A percentile compares a stretch with the other conserved stretches of the same genome.
These are phyloP conservation scores for Sedum album DNA, from an alignment of 164 flowering plant species.

Conservation along the genomic window DNA sequence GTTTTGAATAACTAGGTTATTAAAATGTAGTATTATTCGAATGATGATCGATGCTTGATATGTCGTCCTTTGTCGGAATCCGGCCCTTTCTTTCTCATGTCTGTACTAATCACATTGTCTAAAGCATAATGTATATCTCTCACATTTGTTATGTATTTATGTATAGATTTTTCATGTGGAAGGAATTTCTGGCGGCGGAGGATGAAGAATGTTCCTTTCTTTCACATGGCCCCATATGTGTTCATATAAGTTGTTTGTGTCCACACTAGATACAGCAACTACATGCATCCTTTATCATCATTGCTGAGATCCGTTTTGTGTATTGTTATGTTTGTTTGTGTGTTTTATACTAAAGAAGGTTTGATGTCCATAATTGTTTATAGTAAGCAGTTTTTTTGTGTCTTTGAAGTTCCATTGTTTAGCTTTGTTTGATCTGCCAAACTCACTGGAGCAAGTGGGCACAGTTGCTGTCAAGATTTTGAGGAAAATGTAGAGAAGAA, in stretches of 20 bases:
- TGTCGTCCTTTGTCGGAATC: conserved; percentile 3
- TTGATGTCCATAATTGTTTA: not conserved
- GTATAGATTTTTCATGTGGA: not conserved
- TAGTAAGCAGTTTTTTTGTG: too few relatives aligned
- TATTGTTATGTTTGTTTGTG: not conserved
- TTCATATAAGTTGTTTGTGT: not conserved
- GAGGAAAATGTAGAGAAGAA: too few relatives aligned
- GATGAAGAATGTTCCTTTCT: conserved; percentile 3
- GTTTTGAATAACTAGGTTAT: not conserved
- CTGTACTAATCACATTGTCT: not conserved
- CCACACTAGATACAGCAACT: not conserved
- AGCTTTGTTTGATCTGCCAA: too few relatives aligned
- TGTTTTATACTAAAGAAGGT: not conserved
- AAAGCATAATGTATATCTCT: not conserved
- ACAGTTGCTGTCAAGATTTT: too few relatives aligned
- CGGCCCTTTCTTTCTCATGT: conserved; percentile 6
- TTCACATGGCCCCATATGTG: not conserved
- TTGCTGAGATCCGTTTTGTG: not conserved
- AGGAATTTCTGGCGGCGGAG: conserved; percentile 1
- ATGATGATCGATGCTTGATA: not conserved
- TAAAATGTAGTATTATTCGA: not conserved
- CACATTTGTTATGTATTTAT: too few relatives aligned
- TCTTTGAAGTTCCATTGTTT: too few relatives aligned
- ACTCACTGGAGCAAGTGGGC: too few relatives aligned
- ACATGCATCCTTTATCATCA: not conserved